Conservation (phyloP, 441 rosid genomes). For the Erodium chrysanthum region DNA sequence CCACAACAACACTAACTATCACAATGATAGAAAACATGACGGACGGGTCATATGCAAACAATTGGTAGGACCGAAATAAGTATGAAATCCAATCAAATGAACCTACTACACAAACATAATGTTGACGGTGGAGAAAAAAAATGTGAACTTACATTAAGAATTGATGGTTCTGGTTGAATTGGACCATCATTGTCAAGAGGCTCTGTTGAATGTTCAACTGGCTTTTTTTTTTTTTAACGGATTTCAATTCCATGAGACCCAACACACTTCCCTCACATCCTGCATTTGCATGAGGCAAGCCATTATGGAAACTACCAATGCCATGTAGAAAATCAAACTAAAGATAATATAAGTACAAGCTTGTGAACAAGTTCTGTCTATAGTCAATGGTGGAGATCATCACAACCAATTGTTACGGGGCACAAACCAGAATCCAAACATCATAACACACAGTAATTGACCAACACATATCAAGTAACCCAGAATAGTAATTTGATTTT, state of each 20-base stretch:
- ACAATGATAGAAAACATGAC: not conserved
- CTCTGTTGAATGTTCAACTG: slow-evolving; percentile 81
- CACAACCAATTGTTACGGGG: not conserved
- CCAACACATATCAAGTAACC: not conserved
- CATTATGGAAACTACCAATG: not conserved
- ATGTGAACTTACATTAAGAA: slow-evolving; percentile 57
- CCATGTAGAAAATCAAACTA: too few relatives aligned
- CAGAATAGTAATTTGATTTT: not conserved
- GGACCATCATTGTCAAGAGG: slow-evolving; percentile 66
- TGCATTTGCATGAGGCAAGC: slow-evolving; percentile 22
- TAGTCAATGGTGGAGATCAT: not conserved
- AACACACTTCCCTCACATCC: slow-evolving; percentile 68
- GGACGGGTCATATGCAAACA: not conserved
- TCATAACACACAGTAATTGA: not conserved
- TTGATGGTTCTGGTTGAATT: slow-evolving; percentile 85
- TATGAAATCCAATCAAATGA: not conserved
- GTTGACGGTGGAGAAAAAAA: not conserved
- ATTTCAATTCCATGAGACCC: slow-evolving; percentile 85
- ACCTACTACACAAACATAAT: not conserved
- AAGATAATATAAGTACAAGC: not conserved
- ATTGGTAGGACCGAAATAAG: not conserved
- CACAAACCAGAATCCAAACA: not conserved
- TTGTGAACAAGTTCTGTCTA: not conserved
- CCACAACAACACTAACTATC: not conserved
- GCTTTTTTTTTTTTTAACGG: too few relatives aligned